A percentile compares a stretch with the other conserved stretches of the same genome.
Evolutionary conservation across 805 yeast genomes (phyloP).

Genomic region (Yarrowia sp.): DNA sequence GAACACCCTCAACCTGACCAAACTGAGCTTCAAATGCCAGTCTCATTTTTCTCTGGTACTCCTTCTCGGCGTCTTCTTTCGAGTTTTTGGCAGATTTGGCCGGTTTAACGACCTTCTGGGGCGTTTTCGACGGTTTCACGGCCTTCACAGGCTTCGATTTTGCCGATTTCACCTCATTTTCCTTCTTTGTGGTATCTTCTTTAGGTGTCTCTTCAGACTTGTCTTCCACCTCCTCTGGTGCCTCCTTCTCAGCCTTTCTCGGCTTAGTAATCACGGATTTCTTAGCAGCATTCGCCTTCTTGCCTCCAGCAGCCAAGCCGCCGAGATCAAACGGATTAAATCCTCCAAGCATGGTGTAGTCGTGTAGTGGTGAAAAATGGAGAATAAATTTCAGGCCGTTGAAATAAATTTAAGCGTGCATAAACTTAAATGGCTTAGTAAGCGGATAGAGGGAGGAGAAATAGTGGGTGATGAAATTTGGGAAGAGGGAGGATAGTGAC

Average conservation of each 20-base stretch:
- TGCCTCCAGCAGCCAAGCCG: not conserved
- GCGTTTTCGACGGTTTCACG: not conserved
- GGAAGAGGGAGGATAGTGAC: too few relatives aligned
- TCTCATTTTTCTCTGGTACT: slow-evolving; percentile 43
- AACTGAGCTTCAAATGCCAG: slow-evolving; percentile 51
- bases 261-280: not conserved
- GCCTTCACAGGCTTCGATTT: not conserved
- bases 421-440: slow-evolving; percentile 3
- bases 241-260: not conserved
- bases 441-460: not conserved
- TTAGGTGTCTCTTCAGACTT: not conserved
- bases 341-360: slow-evolving; percentile 33
- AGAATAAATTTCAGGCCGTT: slow-evolving; percentile 19
- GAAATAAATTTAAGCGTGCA: slow-evolving; percentile 37
- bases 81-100: slow-evolving; percentile 5
- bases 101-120: not conserved
- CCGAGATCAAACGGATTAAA: slow-evolving; percentile 37
- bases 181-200: slow-evolving; percentile 8
- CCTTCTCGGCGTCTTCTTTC: slow-evolving; percentile 40
- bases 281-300: not conserved
- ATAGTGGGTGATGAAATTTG: too few relatives aligned
- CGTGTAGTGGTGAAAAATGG: not conserved
- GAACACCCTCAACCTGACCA: slow-evolving; percentile 40
- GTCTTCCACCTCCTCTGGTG: not conserved
- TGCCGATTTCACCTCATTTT: not conserved